Conservation (phyloP, 768 basidiomycete genomes). For the Hypholoma fasciculare region DNA sequence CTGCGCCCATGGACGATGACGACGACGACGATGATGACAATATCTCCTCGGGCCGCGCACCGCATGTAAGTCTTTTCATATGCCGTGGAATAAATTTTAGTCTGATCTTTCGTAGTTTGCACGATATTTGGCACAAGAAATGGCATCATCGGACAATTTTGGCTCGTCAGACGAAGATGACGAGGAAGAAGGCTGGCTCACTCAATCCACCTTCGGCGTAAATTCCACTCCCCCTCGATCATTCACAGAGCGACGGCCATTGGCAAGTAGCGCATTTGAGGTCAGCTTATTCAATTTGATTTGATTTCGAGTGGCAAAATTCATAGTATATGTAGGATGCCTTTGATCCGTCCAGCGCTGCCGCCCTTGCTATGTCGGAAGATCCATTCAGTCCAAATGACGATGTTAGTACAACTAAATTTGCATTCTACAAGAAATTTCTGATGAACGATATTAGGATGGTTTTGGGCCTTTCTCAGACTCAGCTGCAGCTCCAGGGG, state of each 20-base stretch:
- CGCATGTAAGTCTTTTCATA: slow-evolving; percentile 37
- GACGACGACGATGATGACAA: slow-evolving; percentile 44
- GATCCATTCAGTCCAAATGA: slow-evolving; percentile 55
- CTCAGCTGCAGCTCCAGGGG: slow-evolving; percentile 40
- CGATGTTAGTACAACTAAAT: slow-evolving; percentile 40
- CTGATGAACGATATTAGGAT: slow-evolving; percentile 36
- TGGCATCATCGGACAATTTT: slow-evolving; percentile 61
- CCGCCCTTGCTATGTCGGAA: slow-evolving; percentile 37
- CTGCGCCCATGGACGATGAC: slow-evolving; percentile 46
- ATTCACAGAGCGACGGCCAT: slow-evolving; percentile 44
- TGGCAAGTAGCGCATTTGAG: slow-evolving; percentile 49
- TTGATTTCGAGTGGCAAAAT: neutral
- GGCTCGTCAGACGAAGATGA: slow-evolving; percentile 71
- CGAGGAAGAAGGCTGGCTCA: slow-evolving; percentile 79
- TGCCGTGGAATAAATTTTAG: slow-evolving; percentile 1
- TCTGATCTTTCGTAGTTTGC: slow-evolving; percentile 57
- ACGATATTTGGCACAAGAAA: slow-evolving; percentile 74
- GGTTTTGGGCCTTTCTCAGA: slow-evolving; percentile 85
- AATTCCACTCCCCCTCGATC: slow-evolving; percentile 49
- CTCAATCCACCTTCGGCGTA: slow-evolving; percentile 72
- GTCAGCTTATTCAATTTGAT: slow-evolving; percentile 33
- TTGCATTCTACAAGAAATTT: neutral
- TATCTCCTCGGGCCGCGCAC: slow-evolving; percentile 43
- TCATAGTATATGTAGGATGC: slow-evolving; percentile 40
- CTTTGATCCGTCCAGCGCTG: slow-evolving; percentile 41